These are phyloP conservation scores for Fraxinus americana DNA, from an alignment of 257 asterid species.

Conservation along the genomic window DNA sequence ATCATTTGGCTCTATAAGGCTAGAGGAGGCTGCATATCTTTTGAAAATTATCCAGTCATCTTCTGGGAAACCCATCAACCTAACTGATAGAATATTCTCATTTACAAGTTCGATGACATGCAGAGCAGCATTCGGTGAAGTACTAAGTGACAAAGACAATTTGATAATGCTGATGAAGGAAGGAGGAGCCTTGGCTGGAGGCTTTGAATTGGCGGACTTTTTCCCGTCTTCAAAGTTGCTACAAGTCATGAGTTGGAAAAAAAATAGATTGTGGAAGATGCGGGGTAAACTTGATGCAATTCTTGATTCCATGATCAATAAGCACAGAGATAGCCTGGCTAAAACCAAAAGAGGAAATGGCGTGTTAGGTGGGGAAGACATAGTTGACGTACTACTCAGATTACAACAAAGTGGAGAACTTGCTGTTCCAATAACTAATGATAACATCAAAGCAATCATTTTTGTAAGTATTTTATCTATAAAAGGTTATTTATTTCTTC, in stretches of 20 bases:
- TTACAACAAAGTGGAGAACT: conserved; percentile 10
- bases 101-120: no score
- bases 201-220: conserved; percentile 14
- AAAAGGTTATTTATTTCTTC: no score
- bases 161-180: not conserved
- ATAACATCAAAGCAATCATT: conserved; percentile 25
- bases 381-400: conserved; percentile 19
- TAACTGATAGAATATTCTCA: no score
- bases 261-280: not conserved
- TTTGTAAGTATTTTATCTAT: conserved; percentile 10
- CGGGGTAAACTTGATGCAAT: conserved; percentile 11
- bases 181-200: not conserved
- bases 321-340: not conserved
- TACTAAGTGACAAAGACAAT: not conserved
- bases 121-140: conserved; percentile 1
- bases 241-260: conserved; percentile 2
- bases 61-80: no score
- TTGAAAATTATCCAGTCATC: no score
- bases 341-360: not conserved
- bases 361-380: not conserved
- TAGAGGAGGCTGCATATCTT: no score
- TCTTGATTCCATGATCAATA: conserved; percentile 15
- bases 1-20: no score
- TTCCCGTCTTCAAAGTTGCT: conserved; percentile 21
- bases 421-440: conserved; percentile 1